A percentile compares a stretch with the other conserved stretches of the same genome.
phyloP scores from a whole-genome alignment of 108 stramenopile genomes.

The Phaeodactylum tricornutum region DNA sequence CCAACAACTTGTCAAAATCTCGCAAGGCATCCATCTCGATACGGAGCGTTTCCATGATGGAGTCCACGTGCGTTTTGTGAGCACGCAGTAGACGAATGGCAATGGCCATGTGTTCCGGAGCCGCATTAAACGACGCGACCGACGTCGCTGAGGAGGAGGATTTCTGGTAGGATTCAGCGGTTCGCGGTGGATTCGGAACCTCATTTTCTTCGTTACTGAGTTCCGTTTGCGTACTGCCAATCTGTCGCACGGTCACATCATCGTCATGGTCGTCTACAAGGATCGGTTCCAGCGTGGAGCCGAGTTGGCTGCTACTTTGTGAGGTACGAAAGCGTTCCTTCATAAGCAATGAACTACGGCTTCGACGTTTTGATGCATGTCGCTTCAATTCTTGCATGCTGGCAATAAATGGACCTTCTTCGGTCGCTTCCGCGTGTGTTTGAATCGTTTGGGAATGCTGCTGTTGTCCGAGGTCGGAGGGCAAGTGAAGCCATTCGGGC shows the following conservation, averaged over 20 bases:
- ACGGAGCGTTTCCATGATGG: conserved; percentile 54
- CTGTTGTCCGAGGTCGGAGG: conserved; percentile 1
- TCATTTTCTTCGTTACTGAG: no score
- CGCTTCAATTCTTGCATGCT: conserved; percentile 23
- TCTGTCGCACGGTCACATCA: no score
- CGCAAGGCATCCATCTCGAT: conserved; percentile 69
- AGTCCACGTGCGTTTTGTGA: conserved; percentile 59
- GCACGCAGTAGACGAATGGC: conserved; percentile 47
- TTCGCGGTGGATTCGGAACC: no score
- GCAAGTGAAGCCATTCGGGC: not conserved
- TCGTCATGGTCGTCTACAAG: not conserved
- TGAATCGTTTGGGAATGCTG: not conserved
- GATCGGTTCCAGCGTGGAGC: no score
- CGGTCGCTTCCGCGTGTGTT: no score
- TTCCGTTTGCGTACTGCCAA: no score
- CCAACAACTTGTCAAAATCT: conserved; percentile 49
- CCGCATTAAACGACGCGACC: not conserved
- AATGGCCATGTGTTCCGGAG: conserved; percentile 38
- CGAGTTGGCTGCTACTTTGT: not conserved
- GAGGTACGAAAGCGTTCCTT: conserved; percentile 20
- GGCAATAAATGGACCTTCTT: conserved; percentile 16
- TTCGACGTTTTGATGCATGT: conserved; percentile 11
- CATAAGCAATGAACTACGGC: conserved; percentile 29
- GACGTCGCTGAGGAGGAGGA: not conserved
- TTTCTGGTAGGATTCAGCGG: no score